phyloP scores from a whole-genome alignment of 2,329 filamentous ascomycete genomes.

The Ploettnerulaceae sp. region DNA sequence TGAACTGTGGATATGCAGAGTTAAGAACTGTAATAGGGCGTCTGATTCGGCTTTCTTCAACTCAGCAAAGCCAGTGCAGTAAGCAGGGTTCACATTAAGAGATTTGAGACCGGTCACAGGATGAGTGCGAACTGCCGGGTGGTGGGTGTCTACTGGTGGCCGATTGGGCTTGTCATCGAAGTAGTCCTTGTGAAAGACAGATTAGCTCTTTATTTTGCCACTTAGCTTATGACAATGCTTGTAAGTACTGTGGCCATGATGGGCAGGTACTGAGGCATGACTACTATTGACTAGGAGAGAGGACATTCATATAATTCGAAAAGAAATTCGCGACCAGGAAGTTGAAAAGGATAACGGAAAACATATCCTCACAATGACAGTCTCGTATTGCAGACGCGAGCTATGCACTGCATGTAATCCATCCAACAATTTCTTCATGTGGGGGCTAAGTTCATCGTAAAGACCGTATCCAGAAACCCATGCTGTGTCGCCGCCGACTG shows the following conservation, averaged over 20 bases:
- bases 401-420: conserved; percentile 24
- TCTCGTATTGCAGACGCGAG: conserved; percentile 23
- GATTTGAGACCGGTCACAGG: conserved; percentile 29
- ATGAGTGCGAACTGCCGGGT: conserved; percentile 31
- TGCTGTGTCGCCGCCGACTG: conserved; percentile 73
- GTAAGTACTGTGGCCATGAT: no score
- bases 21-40: conserved; percentile 24
- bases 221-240: no score
- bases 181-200: conserved; percentile 17
- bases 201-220: no score
- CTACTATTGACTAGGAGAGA: no score
- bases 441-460: conserved; percentile 22
- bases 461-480: conserved; percentile 24
- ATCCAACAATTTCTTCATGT: conserved; percentile 21
- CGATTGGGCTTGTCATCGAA: conserved; percentile 25
- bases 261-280: no score
- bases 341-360: background rate
- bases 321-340: no score
- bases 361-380: conserved; percentile 6
- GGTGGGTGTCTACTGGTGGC: conserved; percentile 30
- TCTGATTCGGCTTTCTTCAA: conserved; percentile 28
- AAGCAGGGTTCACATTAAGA: conserved; percentile 26
- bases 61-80: conserved; percentile 25
- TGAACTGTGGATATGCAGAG: conserved; percentile 23
- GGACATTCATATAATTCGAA: no score